Percentiles rank a stretch among this genome's conserved stretches.
These are phyloP conservation scores for Leccinum sublutescens DNA, from an alignment of 768 basidiomycete species.

Conservation along the genomic window DNA sequence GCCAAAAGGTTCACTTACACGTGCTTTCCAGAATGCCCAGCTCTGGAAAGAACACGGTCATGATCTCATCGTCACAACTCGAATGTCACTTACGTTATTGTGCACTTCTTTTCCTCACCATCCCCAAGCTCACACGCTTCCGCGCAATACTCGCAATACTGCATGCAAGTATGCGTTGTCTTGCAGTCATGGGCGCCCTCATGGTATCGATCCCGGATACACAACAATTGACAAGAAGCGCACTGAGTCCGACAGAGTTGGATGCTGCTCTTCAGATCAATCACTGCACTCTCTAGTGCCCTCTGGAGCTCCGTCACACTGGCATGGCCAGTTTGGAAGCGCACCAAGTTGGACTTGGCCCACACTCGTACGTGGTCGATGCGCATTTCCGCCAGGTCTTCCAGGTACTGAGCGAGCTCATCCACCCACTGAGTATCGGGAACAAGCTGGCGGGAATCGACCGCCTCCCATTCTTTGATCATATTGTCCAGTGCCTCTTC, in stretches of 20 bases:
- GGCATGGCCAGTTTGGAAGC: slow-evolving; percentile 47
- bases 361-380: slow-evolving; percentile 48
- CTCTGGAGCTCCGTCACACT: slow-evolving; percentile 46
- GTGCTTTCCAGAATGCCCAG: slow-evolving; percentile 55
- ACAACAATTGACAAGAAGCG: slow-evolving; percentile 45
- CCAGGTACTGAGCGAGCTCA: slow-evolving; percentile 40
- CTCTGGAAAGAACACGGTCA: slow-evolving; percentile 33
- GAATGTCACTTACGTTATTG: slow-evolving; percentile 41
- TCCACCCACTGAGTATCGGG: slow-evolving; percentile 44
- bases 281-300: slow-evolving; percentile 39
- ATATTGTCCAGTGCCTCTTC: slow-evolving; percentile 18
- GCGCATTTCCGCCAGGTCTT: slow-evolving; percentile 43
- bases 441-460: slow-evolving; percentile 31
- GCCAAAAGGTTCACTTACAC: slow-evolving; percentile 41
- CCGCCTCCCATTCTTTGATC: slow-evolving; percentile 31
- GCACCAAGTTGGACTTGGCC: slow-evolving; percentile 46
- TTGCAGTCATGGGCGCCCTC: slow-evolving; percentile 47
- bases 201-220: slow-evolving; percentile 48
- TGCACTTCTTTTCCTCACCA: slow-evolving; percentile 39
- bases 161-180: slow-evolving; percentile 47
- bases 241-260: slow-evolving; percentile 55
- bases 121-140: slow-evolving; percentile 31
- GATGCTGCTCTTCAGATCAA: slow-evolving; percentile 47
- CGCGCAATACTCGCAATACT: slow-evolving; percentile 42
- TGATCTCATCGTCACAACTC: background rate